Evolutionary conservation across 2,329 filamentous ascomycete species (phyloP), one percentile per base, ranked within the genome.

Genomic region (Colletotrichum eremochloae): DNA sequence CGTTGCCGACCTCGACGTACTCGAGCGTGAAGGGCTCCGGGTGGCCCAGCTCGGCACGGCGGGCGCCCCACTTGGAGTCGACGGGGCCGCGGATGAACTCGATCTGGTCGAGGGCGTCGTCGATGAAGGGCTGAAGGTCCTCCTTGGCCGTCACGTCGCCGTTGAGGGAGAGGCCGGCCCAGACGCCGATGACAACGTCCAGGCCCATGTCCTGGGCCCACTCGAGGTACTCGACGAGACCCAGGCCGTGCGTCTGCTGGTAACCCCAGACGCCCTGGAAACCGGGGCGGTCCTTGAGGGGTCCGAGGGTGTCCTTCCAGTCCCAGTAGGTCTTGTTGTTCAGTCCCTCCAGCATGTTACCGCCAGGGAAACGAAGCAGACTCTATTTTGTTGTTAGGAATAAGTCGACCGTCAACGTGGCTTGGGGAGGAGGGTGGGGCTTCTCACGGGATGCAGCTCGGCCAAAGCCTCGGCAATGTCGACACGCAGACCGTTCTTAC

Each of bases 1-100:
- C 91, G 78, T 93, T 93, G 71, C 91, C 91, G 55, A 93, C 81
- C 79, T 93, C 91, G 67, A 93, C 88, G 75, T 88, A 91, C 14
- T 86, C 82, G 61, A 93, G 83, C 40, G 78, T 82, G 81, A 89
- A 93, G 0, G 91, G 91, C 71, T 89, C 84, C 0, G 89, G 85
- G 75, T 92, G 87, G 4, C 91, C 91, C 2, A 91, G 83, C 55
- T 86, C 80, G 8, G 89, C 89, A 24, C 91, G 88, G 8, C 86
- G 80, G 5, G 86, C 83, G 18, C 91, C 90, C 83, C 88, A 91
- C 33, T 84, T 84, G 1, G 88, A 88, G 57, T 84, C 81, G 1
- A 81, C 78, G 48, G 86, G 81, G 3, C 90, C 90, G 14, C 85
- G 84, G 44, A 92, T 83, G 78, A 92, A 92, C 77, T 92, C 90